Evolutionary conservation across 1,284 basidiomycete species (phyloP).

Genomic region (Earliella scabrosa): DNA sequence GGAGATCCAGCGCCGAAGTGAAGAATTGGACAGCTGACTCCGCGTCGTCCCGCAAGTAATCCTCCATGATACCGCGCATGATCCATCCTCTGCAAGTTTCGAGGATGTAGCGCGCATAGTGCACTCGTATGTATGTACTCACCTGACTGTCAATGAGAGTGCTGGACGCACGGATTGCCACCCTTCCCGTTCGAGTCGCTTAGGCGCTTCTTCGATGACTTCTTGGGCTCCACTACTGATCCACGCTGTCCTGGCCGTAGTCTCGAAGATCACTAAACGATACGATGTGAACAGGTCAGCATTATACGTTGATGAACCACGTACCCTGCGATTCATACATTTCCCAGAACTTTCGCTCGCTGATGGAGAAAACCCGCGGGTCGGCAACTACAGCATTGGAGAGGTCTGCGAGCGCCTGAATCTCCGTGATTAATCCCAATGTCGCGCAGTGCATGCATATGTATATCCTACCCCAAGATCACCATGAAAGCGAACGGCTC

Average conservation of each 20-base stretch:
- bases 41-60: constrained; percentile 6
- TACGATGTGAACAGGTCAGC: neutral
- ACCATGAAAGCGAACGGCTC: neutral
- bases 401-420: constrained; percentile 31
- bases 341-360: constrained; percentile 19
- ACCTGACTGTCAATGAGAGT: constrained; percentile 44
- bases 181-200: constrained; percentile 37
- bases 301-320: neutral
- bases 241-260: neutral
- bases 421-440: neutral
- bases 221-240: neutral
- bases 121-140: neutral
- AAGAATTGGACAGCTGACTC: constrained; percentile 21
- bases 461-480: neutral
- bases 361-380: constrained; percentile 37
- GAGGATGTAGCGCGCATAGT: constrained; percentile 14
- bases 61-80: constrained; percentile 39
- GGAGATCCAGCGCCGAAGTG: constrained; percentile 38
- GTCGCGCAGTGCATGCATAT: neutral
- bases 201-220: constrained; percentile 36
- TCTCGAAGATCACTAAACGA: neutral
- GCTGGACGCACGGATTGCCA: constrained; percentile 42
- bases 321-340: constrained; percentile 41
- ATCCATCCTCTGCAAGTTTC: constrained; percentile 38
- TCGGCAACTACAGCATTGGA: constrained; percentile 41